Evolutionary conservation across 352 stramenopile genomes (phyloP).

Genomic region (Plasmopara muralis): DNA sequence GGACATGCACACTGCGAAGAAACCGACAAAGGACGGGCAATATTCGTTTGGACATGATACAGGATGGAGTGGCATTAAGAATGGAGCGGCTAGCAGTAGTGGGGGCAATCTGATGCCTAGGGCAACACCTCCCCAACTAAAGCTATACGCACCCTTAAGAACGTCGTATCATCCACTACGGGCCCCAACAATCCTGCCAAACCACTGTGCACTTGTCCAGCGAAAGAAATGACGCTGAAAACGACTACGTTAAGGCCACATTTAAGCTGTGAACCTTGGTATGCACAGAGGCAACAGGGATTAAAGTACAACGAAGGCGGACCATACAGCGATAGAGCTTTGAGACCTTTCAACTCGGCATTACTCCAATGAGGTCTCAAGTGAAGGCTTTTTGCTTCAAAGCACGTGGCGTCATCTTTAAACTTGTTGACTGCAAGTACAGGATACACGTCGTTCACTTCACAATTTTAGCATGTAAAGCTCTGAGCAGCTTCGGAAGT

Average conservation of each 20-base stretch:
- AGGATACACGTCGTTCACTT: too few species aligned
- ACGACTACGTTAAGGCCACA: conserved; percentile 17
- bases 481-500: too few species aligned
- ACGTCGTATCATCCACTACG: conserved; percentile 41
- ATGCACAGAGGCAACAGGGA: too few species aligned
- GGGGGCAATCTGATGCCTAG: conserved; percentile 13
- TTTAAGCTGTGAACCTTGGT: neutral
- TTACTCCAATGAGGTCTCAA: too few species aligned
- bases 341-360: too few species aligned
- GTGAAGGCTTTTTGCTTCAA: too few species aligned
- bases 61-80: conserved; percentile 20
- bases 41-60: conserved; percentile 11
- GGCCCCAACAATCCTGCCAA: conserved; percentile 16
- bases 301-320: too few species aligned
- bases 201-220: conserved; percentile 15
- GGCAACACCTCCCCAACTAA: conserved; percentile 14
- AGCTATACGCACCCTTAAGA: conserved; percentile 29
- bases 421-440: too few species aligned
- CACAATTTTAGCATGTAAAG: too few species aligned
- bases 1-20: conserved; percentile 52
- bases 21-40: conserved; percentile 18
- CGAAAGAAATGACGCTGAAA: conserved; percentile 21
- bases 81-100: conserved; percentile 5
- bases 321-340: too few species aligned
- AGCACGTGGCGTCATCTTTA: too few species aligned